Base-by-base conservation (phyloP, 2,329 filamentous ascomycete species). In the Elsinoe necatrix region DNA sequence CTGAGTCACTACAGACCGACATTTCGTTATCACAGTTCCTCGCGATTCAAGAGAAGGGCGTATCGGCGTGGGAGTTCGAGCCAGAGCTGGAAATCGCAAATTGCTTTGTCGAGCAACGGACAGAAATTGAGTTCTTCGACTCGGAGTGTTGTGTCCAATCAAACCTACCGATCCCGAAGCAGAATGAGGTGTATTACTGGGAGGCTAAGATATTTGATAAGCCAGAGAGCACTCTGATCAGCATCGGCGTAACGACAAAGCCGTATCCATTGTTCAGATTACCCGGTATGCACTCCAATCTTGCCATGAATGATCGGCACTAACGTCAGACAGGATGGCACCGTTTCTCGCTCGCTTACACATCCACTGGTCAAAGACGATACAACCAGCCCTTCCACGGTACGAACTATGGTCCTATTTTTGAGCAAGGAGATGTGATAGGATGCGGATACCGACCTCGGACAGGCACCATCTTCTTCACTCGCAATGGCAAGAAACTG, bases 161-260 rank as follows among this genome's bases (percentile, higher is more conserved):
- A 77, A 98, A 98, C 66, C 73, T 98, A 39, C 93, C 93, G 0
- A 89, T 98, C 6, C 93, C 93, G 12, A 98, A 98, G 68, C 93
- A 98, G 69, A 98, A 98, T 68, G 93, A 98, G 67, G 92, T 97
- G 9, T 98, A 98, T 72, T 98, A 98, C 72, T 98, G 93, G 93
- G 93, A 98, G 72, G 88, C 91, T 57, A 98, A 98, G 77, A 86
- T 98, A 55, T 98, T 95, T 73, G 93, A 98, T 61, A 97, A 97
- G 73, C 90, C 93, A 3, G 93, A 97, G 61, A 83, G 76, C 58
- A 95, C 89, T 0, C 75, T 89, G 62, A 80, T 98, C 60, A 91
- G 87, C 68, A 90, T 98, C 64, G 93, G 93, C 63, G 87, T 98
- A 78, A 87, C 88, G 45, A 98, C 93, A 18, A 98, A 98, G 69